Percentiles rank a stretch among this genome's conserved stretches.
These are phyloP conservation scores for Chrysoporthe puriensis DNA, from an alignment of 2,329 filamentous ascomycete species.

Conservation along the genomic window DNA sequence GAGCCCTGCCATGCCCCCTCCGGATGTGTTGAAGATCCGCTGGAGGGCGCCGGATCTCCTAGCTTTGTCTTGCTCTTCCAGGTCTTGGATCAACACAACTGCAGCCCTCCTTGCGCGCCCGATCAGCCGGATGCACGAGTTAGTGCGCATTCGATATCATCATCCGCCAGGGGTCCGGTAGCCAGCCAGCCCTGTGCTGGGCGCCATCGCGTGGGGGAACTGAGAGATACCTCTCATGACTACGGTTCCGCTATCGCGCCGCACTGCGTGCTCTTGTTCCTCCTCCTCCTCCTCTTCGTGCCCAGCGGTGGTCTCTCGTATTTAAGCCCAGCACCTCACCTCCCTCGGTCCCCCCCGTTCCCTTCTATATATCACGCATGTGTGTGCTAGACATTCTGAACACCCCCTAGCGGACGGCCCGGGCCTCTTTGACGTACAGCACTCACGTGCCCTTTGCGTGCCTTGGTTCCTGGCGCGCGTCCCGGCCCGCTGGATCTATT, in stretches of 20 bases:
- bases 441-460: constrained; percentile 6
- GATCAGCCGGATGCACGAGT: constrained; percentile 6
- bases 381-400: background rate
- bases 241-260: constrained; percentile 6
- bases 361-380: too few species aligned
- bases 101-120: background rate
- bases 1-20: background rate
- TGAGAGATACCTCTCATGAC: background rate
- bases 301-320: background rate
- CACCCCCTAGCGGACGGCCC: background rate
- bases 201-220: constrained; percentile 6
- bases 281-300: background rate
- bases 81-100: constrained; percentile 16
- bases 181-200: background rate
- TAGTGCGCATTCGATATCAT: constrained; percentile 17
- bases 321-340: background rate
- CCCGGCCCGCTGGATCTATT: constrained; percentile 14
- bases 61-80: constrained; percentile 1
- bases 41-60: background rate
- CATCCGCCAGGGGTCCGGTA: constrained; percentile 16
- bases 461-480: background rate
- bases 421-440: background rate
- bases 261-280: too few species aligned
- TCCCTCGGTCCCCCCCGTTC: background rate
- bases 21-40: background rate